Evolutionary conservation across 2,329 filamentous ascomycete species (phyloP).

Genomic region (Hypocreales sp.): DNA sequence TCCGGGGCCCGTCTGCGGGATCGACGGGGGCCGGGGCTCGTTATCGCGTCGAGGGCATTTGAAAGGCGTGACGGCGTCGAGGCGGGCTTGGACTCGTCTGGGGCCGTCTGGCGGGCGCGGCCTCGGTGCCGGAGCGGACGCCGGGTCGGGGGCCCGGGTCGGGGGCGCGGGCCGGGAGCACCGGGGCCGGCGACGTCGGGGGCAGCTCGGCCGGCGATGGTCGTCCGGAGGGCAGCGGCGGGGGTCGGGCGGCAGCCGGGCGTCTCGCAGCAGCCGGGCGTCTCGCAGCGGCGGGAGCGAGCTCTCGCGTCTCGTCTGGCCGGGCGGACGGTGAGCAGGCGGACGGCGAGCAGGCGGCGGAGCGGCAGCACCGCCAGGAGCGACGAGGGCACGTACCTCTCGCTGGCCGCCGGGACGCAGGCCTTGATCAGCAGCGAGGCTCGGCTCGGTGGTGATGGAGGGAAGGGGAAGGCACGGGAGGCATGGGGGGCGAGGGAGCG

Average conservation of each 20-base stretch:
- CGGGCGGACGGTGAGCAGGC: no score
- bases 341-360: not conserved
- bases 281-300: constrained; percentile 7
- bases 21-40: constrained; percentile 10
- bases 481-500: constrained; percentile 18
- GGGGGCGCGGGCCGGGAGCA: no score
- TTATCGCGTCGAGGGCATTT: constrained; percentile 16
- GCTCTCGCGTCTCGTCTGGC: no score
- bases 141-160: no score
- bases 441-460: constrained; percentile 5
- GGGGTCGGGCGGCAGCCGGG: not conserved
- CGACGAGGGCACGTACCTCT: no score
- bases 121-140: not conserved
- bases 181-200: no score
- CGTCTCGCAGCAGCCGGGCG: not conserved
- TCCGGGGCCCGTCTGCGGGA: constrained; percentile 1
- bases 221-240: not conserved
- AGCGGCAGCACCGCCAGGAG: not conserved
- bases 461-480: constrained; percentile 6
- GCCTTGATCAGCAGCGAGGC: not conserved
- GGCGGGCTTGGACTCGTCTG: constrained; percentile 7
- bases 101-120: not conserved
- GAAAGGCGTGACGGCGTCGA: no score
- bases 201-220: not conserved
- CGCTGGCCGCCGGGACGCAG: not conserved